phyloP scores from a whole-genome alignment of 1,284 basidiomycete genomes.

The Lentinus polychrous region DNA sequence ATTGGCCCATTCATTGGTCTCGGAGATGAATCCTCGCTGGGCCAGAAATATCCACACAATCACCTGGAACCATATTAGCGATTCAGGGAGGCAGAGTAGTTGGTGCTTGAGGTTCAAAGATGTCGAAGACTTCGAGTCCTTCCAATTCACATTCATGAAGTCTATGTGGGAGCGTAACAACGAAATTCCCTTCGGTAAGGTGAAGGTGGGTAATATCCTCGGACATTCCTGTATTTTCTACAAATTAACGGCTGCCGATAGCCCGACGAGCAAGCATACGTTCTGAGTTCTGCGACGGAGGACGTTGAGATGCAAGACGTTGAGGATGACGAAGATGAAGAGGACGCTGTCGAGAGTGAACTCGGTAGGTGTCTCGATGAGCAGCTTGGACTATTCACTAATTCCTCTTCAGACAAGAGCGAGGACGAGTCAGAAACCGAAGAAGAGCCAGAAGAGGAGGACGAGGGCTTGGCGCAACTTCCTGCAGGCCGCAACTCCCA shows the following conservation, averaged over 20 bases:
- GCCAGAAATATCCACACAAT: conserved; percentile 59
- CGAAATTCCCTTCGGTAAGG: conserved; percentile 71
- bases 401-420: conserved; percentile 18
- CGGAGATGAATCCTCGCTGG: conserved; percentile 76
- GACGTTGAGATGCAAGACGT: conserved; percentile 85
- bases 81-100: conserved; percentile 61
- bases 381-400: neutral
- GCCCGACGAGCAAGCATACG: conserved; percentile 76
- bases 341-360: conserved; percentile 65
- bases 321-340: conserved; percentile 69
- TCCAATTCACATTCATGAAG: conserved; percentile 64
- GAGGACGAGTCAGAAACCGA: conserved; percentile 42
- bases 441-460: conserved; percentile 43
- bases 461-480: conserved; percentile 37
- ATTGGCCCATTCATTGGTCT: conserved; percentile 53
- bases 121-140: conserved; percentile 52
- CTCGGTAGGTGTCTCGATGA: conserved; percentile 27
- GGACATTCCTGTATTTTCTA: conserved; percentile 1
- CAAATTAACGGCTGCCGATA: conserved; percentile 23
- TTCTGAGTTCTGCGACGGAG: conserved; percentile 61
- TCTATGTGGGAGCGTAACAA: conserved; percentile 84
- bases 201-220: conserved; percentile 49
- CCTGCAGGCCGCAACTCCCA: conserved; percentile 72
- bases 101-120: conserved; percentile 79
- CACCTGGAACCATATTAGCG: conserved; percentile 77